These are phyloP conservation scores for Toxoplasma gondii DNA, from an alignment of 169 alveolate species.

Conservation along the genomic window DNA sequence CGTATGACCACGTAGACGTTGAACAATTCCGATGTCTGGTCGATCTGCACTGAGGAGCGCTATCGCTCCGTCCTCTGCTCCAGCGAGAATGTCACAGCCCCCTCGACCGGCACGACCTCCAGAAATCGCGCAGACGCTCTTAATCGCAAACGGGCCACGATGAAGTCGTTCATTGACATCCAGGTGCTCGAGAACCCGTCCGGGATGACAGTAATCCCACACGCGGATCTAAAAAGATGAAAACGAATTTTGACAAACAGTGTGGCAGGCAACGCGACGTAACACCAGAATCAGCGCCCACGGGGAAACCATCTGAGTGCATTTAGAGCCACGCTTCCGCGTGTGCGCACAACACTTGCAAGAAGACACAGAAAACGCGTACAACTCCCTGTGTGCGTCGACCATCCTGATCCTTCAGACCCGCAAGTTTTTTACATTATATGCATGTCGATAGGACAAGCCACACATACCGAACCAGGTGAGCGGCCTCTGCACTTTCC, in stretches of 20 bases:
- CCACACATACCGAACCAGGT: too few species aligned
- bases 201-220: conserved; percentile 3
- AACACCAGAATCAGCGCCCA: too few species aligned
- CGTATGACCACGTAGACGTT: conserved; percentile 19
- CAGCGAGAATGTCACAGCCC: conserved; percentile 8
- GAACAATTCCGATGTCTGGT: not conserved
- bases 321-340: too few species aligned
- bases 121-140: not conserved
- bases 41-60: not conserved
- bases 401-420: too few species aligned
- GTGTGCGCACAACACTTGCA: too few species aligned
- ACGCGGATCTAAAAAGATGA: not conserved
- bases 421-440: too few species aligned
- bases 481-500: too few species aligned
- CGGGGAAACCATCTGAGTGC: too few species aligned
- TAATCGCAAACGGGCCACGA: not conserved
- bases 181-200: not conserved
- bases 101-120: not conserved
- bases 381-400: too few species aligned
- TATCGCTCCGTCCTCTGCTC: not conserved
- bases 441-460: too few species aligned
- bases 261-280: too few species aligned
- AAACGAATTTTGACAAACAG: not conserved
- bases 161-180: not conserved
- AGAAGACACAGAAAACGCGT: too few species aligned